phyloP scores from a whole-genome alignment of 345 rosid genomes.

The Turnera subulata region DNA sequence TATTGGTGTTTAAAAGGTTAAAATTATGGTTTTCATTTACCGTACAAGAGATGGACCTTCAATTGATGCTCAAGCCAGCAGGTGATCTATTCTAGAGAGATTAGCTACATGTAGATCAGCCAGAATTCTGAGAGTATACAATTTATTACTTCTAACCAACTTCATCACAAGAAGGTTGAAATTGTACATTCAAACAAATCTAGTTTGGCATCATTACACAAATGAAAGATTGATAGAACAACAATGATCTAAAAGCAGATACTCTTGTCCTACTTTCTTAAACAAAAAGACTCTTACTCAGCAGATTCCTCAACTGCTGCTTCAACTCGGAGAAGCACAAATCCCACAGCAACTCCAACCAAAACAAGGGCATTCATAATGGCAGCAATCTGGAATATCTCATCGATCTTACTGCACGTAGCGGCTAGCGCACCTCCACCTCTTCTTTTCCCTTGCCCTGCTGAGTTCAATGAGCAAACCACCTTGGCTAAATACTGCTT shows the following conservation, averaged over 20 bases:
- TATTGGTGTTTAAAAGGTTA: neutral
- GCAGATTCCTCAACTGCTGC: slow-evolving; percentile 50
- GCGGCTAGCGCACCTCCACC: slow-evolving; percentile 40
- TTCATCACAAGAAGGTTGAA: neutral
- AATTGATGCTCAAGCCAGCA: too few species aligned
- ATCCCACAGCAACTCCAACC: slow-evolving; percentile 60
- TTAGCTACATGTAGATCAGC: neutral
- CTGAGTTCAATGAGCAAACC: slow-evolving; percentile 38
- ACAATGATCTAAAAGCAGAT: neutral
- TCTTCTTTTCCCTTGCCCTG: slow-evolving; percentile 18
- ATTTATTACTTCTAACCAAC: too few species aligned
- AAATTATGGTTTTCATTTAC: neutral
- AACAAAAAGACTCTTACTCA: slow-evolving; percentile 17
- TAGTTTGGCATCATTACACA: neutral
- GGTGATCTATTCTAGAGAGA: neutral
- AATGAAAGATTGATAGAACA: neutral
- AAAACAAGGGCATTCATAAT: slow-evolving; percentile 48
- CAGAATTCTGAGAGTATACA: neutral
- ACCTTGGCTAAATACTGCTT: slow-evolving; percentile 41
- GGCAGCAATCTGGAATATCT: slow-evolving; percentile 50
- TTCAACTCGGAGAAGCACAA: slow-evolving; percentile 53
- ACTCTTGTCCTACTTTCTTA: neutral
- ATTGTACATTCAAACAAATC: neutral
- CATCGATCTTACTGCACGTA: slow-evolving; percentile 30
- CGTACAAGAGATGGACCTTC: too few species aligned